A percentile compares a stretch with the other conserved stretches of the same genome.
Conservation (phyloP, 768 basidiomycete genomes). For the Terana coerulea region DNA sequence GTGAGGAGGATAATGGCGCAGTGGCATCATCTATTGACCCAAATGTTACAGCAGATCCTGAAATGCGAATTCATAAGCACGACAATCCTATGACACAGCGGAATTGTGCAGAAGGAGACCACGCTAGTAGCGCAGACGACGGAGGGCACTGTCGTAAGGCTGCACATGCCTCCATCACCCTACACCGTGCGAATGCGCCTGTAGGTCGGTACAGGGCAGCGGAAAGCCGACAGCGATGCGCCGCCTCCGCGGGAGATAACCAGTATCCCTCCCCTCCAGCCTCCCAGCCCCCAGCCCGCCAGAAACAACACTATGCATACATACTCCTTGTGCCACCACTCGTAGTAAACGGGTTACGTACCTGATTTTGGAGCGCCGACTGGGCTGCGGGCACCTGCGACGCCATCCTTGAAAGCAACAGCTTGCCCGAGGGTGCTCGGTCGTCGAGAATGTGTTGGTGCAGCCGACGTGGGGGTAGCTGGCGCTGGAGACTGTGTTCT, state of each 20-base stretch:
- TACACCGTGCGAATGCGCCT: conserved; percentile 3
- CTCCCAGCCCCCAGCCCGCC: conserved; percentile 5
- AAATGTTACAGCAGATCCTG: conserved; percentile 75
- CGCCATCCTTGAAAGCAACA: conserved; percentile 75
- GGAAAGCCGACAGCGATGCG: background rate
- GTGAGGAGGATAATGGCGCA: conserved; percentile 79
- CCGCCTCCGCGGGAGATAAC: background rate
- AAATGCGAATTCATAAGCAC: conserved; percentile 7
- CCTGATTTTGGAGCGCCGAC: conserved; percentile 68
- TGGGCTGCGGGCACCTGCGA: conserved; percentile 62
- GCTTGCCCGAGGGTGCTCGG: conserved; percentile 71
- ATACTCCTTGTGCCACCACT: background rate
- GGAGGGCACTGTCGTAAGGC: too few species aligned
- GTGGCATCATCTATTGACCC: conserved; percentile 83
- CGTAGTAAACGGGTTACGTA: conserved; percentile 24
- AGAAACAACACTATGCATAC: background rate
- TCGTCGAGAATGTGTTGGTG: conserved; percentile 69
- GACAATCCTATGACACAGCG: background rate
- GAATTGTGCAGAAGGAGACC: too few species aligned
- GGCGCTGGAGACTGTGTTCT: conserved; percentile 74
- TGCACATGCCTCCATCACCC: background rate
- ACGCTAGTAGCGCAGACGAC: too few species aligned
- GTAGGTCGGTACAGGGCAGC: conserved; percentile 1
- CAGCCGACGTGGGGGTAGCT: conserved; percentile 38
- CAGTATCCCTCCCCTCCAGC: too few species aligned